Base-by-base conservation (phyloP, 345 rosid species). In the Brassica incana region DNA sequence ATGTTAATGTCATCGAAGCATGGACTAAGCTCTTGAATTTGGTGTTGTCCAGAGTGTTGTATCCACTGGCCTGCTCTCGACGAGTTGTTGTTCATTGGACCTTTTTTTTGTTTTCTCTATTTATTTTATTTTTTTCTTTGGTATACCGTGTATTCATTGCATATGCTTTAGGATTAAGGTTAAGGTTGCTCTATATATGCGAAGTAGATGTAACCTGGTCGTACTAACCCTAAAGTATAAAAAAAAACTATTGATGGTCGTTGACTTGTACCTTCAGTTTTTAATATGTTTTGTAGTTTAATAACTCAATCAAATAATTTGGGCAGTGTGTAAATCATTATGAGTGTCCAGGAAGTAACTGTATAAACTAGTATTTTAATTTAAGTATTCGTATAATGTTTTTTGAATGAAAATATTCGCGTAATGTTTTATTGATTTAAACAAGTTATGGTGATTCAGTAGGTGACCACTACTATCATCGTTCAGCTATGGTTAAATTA, bases 251-350 rank as follows among this genome's bases (percentile, higher is more conserved):
- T 32, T 35, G 48, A 50, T 74, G 33, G 67, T 80, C 79, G 75
- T 74, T 74, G 83, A 80, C 83, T 80, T 75, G 63, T 75, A 69
- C 71, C 61, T 52, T 69, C 3, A 38, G 64, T 54, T 12, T 5
- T 69, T 3, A 23, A 62, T 67, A 35, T 62, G 56, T 8, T 66
- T 67, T 59, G 43, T 63, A 62, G 12, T 43, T 58, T 4, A 18
- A 63, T 63, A 18, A 27, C 40, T 65, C 40, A 38, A 76, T 59
- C 8, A 23, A 76, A 71, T 76, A 45, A 56, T 59, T 81, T 27
- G 80, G 73, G 77, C 77, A 76, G 77, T 76, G 80, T 81, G 80
- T 65, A 71, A 76, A 76, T 81, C 77, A 71, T 71, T 65, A 65
- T 58, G 77, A 81, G 83, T 76, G 80, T 65, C 48, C 69, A 71